A percentile compares a stretch with the other conserved stretches of the same genome.
Evolutionary conservation across 306 rosid genomes (phyloP).

Genomic region (Alnus glutinosa): DNA sequence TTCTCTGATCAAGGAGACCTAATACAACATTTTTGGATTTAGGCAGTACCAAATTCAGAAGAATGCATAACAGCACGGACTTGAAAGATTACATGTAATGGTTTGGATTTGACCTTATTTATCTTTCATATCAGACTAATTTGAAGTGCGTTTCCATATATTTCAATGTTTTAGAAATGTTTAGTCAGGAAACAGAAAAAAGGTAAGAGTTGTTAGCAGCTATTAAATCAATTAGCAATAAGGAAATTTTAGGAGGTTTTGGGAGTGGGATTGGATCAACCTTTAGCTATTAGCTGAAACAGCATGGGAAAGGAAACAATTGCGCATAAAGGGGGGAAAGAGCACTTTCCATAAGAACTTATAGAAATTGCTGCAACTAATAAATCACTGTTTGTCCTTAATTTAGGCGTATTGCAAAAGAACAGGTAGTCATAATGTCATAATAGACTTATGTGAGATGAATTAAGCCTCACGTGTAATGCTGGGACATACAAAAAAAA

Average conservation of each 20-base stretch:
- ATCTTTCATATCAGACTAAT: neutral
- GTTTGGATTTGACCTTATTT: neutral
- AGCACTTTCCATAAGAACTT: neutral
- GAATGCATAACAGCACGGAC: neutral
- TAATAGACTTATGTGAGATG: neutral
- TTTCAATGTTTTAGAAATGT: neutral
- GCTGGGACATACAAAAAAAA: constrained; percentile 1
- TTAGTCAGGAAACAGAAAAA: neutral
- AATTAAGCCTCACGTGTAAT: neutral
- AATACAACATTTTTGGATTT: neutral
- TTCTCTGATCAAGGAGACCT: neutral
- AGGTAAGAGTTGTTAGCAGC: neutral
- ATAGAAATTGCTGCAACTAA: neutral
- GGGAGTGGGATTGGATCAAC: neutral
- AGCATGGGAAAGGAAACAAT: neutral
- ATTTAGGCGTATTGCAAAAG: neutral
- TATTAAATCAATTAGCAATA: neutral
- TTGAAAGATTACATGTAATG: neutral
- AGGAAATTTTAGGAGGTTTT: neutral
- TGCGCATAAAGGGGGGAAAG: neutral
- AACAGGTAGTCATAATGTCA: neutral
- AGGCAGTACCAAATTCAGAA: neutral
- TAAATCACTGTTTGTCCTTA: neutral
- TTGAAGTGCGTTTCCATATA: neutral
- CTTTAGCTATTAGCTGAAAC: neutral